phyloP scores from a whole-genome alignment of 2,329 filamentous ascomycete genomes.

The Colletotrichum sp. region DNA sequence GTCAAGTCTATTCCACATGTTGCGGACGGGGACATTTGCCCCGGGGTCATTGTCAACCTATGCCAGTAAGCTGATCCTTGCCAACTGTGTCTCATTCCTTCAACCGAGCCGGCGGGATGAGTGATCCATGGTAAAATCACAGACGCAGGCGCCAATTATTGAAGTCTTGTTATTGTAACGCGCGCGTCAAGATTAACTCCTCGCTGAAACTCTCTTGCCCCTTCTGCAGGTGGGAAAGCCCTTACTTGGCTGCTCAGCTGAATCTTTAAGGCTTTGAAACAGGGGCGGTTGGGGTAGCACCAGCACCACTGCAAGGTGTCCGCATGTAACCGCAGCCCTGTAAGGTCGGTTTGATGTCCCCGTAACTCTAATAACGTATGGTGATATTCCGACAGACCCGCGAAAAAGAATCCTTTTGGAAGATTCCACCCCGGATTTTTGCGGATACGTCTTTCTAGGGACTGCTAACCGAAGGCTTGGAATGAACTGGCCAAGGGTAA shows the following conservation, averaged over 20 bases:
- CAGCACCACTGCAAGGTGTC: neutral
- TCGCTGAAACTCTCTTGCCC: neutral
- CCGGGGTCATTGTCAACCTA: neutral
- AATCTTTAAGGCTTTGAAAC: neutral
- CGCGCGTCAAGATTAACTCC: neutral
- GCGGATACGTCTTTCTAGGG: neutral
- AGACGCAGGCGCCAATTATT: neutral
- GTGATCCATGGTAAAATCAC: neutral
- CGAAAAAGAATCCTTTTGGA: neutral
- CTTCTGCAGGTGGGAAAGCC: neutral
- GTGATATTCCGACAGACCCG: neutral
- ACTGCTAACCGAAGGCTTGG: neutral
- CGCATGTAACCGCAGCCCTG: neutral
- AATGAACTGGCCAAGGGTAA: neutral
- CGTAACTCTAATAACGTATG: neutral
- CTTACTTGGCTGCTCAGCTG: neutral
- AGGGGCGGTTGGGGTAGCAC: neutral
- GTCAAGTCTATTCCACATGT: accelerated
- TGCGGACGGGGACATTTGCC: neutral
- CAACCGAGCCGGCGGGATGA: neutral
- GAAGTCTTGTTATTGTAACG: neutral
- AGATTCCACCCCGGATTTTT: neutral
- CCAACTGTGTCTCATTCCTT: neutral
- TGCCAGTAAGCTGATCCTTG: neutral
- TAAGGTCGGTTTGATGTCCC: neutral